phyloP scores from a whole-genome alignment of 345 rosid genomes.

The Eucalyptus polybractea region DNA sequence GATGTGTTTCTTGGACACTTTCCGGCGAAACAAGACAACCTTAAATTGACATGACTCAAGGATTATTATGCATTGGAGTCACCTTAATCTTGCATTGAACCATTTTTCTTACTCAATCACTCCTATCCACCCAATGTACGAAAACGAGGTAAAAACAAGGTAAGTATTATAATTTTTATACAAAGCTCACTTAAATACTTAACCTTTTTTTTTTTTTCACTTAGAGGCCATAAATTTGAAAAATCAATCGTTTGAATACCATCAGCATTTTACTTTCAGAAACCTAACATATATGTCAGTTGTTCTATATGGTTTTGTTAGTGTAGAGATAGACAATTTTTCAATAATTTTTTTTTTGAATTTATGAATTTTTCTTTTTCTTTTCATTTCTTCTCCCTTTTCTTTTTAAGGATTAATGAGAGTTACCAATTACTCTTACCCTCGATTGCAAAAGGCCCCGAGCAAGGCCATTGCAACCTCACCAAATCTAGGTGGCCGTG shows the following conservation, averaged over 20 bases:
- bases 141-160: no score
- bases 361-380: no score
- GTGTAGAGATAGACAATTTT: no score
- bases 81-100: background rate
- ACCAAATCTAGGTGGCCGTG: no score
- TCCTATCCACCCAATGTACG: background rate
- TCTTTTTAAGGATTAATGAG: no score
- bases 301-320: rapidly evolving
- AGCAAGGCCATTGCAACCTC: no score
- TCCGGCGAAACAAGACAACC: background rate
- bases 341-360: no score
- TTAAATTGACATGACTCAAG: background rate
- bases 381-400: no score
- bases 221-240: no score
- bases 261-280: no score
- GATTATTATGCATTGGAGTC: background rate
- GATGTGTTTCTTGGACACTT: background rate
- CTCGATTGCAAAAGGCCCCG: rapidly evolving
- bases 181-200: rapidly evolving
- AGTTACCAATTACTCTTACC: rapidly evolving
- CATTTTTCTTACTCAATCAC: background rate
- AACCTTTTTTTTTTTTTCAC: no score
- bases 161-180: no score
- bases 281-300: rapidly evolving
- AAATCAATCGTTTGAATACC: rapidly evolving